These are phyloP conservation scores for Lavandula angustifolia DNA, from an alignment of 257 asterid genomes.

Conservation along the genomic window DNA sequence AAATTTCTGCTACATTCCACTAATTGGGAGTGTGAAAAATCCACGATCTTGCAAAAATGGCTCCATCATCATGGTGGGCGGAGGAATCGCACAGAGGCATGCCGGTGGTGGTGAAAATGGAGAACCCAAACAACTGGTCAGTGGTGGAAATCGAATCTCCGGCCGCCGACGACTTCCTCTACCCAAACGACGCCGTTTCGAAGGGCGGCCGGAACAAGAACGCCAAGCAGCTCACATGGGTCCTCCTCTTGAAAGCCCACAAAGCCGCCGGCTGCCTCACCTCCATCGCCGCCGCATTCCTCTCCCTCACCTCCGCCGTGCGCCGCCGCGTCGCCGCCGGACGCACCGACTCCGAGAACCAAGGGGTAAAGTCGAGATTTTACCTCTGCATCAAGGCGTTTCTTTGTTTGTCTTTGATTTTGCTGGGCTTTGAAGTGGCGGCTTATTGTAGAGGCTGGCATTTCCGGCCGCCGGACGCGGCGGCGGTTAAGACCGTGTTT, in stretches of 20 bases:
- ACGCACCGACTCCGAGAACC: constrained; percentile 49
- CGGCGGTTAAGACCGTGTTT: constrained; percentile 55
- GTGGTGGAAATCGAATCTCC: constrained; percentile 83
- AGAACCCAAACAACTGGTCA: constrained; percentile 88
- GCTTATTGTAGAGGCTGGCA: constrained; percentile 79
- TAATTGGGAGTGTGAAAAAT: too few relatives aligned
- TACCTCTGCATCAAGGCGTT: constrained; percentile 60
- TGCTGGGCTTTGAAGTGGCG: constrained; percentile 62
- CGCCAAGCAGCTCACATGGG: constrained; percentile 94
- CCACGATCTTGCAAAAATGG: constrained; percentile 38
- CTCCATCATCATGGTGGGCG: constrained; percentile 81
- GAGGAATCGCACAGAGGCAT: constrained; percentile 71
- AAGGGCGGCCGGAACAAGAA: constrained; percentile 78
- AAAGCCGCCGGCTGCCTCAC: constrained; percentile 84
- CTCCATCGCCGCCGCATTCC: constrained; percentile 50
- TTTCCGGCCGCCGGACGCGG: constrained; percentile 33
- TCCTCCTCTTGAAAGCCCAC: constrained; percentile 81
- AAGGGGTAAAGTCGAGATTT: constrained; percentile 43
- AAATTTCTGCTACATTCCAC: neutral
- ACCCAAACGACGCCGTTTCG: constrained; percentile 45
- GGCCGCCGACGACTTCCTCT: constrained; percentile 60
- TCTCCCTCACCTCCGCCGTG: constrained; percentile 32
- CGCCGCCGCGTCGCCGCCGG: constrained; percentile 83
- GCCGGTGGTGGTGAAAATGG: constrained; percentile 88
- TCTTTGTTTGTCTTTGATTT: constrained; percentile 54